A percentile compares a stretch with the other conserved stretches of the same genome.
Conservation (phyloP, 2,329 filamentous ascomycete species). For the Sporothrix luriei region DNA sequence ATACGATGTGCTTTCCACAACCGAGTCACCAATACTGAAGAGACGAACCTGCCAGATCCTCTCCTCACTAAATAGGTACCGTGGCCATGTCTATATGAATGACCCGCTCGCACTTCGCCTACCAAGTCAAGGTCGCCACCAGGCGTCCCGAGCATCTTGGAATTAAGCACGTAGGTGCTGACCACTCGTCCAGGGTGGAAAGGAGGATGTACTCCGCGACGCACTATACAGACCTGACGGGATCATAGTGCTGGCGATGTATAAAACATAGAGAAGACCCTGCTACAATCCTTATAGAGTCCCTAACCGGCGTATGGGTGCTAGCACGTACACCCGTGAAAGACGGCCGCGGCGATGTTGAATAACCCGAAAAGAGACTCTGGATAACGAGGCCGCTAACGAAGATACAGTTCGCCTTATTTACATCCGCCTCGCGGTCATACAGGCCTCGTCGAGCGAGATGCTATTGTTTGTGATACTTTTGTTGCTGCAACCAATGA, state of each 20-base stretch:
- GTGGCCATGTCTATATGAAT: not conserved
- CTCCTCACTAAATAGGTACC: not conserved
- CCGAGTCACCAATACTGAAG: not conserved
- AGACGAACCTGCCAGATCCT: not conserved
- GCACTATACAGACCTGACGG: constrained; percentile 46
- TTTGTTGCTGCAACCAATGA: not conserved
- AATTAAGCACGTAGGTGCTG: not conserved
- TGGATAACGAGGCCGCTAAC: constrained; percentile 51
- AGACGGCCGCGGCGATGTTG: constrained; percentile 29
- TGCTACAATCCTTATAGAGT: not conserved
- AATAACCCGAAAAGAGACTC: constrained; percentile 51
- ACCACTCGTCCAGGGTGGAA: not conserved
- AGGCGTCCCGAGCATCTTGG: not conserved
- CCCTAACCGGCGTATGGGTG: not conserved
- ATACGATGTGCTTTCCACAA: not conserved
- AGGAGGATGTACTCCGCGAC: constrained; percentile 44
- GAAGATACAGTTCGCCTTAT: constrained; percentile 52
- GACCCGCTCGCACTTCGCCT: not conserved
- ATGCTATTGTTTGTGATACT: not conserved
- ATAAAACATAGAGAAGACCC: constrained; percentile 35
- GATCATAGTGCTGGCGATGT: constrained; percentile 41
- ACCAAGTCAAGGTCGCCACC: not conserved
- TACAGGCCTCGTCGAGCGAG: no score
- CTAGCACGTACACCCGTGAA: constrained; percentile 26
- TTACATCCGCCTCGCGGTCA: constrained; percentile 28